Conservation (phyloP, 345 rosid genomes). For the Sisymbrium altissimum region DNA sequence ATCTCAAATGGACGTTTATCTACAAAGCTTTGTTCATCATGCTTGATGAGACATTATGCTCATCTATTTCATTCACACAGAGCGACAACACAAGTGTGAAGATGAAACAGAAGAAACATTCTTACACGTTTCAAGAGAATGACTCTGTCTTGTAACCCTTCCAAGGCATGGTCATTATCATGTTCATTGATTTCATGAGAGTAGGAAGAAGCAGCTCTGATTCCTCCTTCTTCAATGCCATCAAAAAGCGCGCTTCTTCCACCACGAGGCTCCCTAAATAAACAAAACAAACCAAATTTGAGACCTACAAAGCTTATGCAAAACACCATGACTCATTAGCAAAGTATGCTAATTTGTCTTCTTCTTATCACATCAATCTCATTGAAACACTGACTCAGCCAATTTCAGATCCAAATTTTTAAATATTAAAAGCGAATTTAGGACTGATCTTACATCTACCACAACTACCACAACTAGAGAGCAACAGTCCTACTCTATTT, state of each 20-base stretch:
- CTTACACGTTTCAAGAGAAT: slow-evolving; percentile 82
- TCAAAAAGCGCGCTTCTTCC: slow-evolving; percentile 75
- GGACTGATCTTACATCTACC: background rate
- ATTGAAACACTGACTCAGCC: background rate
- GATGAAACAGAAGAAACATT: background rate
- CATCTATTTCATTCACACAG: background rate
- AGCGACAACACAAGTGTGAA: background rate
- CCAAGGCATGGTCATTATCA: slow-evolving; percentile 88
- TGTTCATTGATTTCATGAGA: slow-evolving; percentile 91
- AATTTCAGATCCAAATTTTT: background rate
- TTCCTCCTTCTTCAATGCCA: slow-evolving; percentile 96
- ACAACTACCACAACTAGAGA: background rate
- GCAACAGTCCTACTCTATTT: slow-evolving; percentile 5
- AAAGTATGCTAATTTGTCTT: background rate
- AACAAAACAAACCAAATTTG: background rate
- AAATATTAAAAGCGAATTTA: background rate
- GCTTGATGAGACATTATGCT: background rate
- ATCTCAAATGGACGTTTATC: background rate
- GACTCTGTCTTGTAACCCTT: slow-evolving; percentile 92
- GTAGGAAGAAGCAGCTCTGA: slow-evolving; percentile 79
- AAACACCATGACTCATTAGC: background rate
- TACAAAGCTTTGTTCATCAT: background rate
- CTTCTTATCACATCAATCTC: background rate
- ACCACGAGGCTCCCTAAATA: slow-evolving; percentile 65
- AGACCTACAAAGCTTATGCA: background rate